These are phyloP conservation scores for Trametes coccinea DNA, from an alignment of 768 basidiomycete genomes.

Conservation along the genomic window DNA sequence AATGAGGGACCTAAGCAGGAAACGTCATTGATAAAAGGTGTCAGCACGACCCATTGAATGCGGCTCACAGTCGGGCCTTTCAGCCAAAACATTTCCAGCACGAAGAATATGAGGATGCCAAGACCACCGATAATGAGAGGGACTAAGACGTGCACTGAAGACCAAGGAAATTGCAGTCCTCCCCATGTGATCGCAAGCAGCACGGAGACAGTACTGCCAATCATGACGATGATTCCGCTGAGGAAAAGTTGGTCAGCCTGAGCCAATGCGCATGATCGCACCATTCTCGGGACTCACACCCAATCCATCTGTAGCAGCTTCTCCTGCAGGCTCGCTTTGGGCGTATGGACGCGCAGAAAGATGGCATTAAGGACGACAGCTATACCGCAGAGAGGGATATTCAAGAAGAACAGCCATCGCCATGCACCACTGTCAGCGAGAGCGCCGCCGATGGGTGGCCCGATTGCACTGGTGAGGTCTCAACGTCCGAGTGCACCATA, in stretches of 20 bases:
- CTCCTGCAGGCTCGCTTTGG: slow-evolving; percentile 27
- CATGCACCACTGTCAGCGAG: slow-evolving; percentile 11
- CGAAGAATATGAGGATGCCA: slow-evolving; percentile 34
- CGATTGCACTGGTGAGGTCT: slow-evolving; percentile 21
- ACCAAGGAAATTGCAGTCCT: slow-evolving; percentile 39
- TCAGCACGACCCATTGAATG: too few relatives aligned
- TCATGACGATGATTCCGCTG: slow-evolving; percentile 29
- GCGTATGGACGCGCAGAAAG: slow-evolving; percentile 22
- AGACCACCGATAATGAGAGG: slow-evolving; percentile 38
- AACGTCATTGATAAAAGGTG: too few relatives aligned
- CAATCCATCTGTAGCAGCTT: slow-evolving; percentile 38
- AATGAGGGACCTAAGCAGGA: neutral
- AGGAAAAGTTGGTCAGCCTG: slow-evolving; percentile 3
- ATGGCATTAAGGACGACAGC: neutral
- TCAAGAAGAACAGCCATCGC: slow-evolving; percentile 16
- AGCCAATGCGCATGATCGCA: neutral
- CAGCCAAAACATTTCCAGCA: slow-evolving; percentile 31
- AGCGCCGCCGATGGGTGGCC: slow-evolving; percentile 32
- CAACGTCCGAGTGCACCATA: neutral
- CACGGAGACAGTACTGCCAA: slow-evolving; percentile 16
- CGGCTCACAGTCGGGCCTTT: slow-evolving; percentile 27
- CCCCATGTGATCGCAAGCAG: slow-evolving; percentile 33
- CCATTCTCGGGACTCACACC: slow-evolving; percentile 31
- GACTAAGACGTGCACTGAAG: slow-evolving; percentile 32
- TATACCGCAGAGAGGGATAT: slow-evolving; percentile 20